Evolutionary conservation across 2,329 filamentous ascomycete species (phyloP).

Genomic region (Ascomycota sp.): DNA sequence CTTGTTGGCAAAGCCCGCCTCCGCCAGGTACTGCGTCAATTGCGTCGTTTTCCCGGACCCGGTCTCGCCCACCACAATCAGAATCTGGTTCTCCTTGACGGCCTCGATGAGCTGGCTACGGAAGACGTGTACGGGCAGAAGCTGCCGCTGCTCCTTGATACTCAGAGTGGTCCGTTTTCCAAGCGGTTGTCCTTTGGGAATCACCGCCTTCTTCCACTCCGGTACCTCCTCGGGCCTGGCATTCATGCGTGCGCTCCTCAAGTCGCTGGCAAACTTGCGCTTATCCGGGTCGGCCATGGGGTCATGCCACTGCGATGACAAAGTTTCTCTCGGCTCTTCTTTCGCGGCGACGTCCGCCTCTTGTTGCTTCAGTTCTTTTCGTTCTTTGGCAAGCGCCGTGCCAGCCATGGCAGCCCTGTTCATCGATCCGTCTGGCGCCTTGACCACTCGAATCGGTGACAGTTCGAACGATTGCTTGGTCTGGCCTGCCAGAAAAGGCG

Average conservation of each 20-base stretch:
- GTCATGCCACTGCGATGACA: slow-evolving; percentile 85
- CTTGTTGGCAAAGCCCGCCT: slow-evolving; percentile 68
- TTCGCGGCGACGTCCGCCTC: slow-evolving; percentile 57
- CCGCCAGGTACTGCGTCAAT: slow-evolving; percentile 80
- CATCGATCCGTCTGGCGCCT: slow-evolving; percentile 92
- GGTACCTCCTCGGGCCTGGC: slow-evolving; percentile 48
- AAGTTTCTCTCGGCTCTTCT: slow-evolving; percentile 57
- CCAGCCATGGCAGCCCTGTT: slow-evolving; percentile 92
- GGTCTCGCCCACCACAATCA: slow-evolving; percentile 93
- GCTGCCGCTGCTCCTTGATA: slow-evolving; percentile 86
- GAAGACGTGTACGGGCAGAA: slow-evolving; percentile 73
- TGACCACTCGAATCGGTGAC: slow-evolving; percentile 87
- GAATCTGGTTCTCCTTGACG: slow-evolving; percentile 63
- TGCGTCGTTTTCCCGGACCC: slow-evolving; percentile 96
- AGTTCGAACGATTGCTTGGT: slow-evolving; percentile 90
- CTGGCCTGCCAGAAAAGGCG: slow-evolving; percentile 83
- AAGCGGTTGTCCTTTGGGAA: slow-evolving; percentile 55
- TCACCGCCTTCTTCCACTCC: slow-evolving; percentile 77
- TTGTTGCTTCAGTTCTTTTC: slow-evolving; percentile 70
- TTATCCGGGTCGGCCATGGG: slow-evolving; percentile 77
- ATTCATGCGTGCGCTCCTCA: slow-evolving; percentile 43
- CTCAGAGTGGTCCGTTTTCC: slow-evolving; percentile 76
- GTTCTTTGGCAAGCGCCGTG: slow-evolving; percentile 67
- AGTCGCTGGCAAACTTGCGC: slow-evolving; percentile 69
- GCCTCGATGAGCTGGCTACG: slow-evolving; percentile 71